A percentile compares a stretch with the other conserved stretches of the same genome.
phyloP scores from a whole-genome alignment of 345 rosid genomes.

The Cochlearia excelsa region DNA sequence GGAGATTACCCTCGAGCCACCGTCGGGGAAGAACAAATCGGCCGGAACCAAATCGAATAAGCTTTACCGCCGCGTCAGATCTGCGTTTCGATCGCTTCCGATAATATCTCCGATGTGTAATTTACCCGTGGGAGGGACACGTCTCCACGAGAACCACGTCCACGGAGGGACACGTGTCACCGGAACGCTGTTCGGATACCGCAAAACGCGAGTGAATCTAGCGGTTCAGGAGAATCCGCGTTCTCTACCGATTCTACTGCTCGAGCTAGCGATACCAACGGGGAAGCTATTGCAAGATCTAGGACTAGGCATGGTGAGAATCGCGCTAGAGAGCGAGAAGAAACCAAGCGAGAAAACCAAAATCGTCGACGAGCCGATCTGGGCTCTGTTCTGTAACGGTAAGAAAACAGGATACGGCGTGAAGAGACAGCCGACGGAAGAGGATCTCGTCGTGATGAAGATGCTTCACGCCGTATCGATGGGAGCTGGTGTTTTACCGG shows the following conservation, averaged over 20 bases:
- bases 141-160: slow-evolving; percentile 52
- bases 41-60: slow-evolving; percentile 34
- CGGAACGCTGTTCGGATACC: slow-evolving; percentile 72
- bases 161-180: slow-evolving; percentile 79
- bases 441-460: slow-evolving; percentile 72
- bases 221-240: slow-evolving; percentile 74
- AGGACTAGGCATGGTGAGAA: slow-evolving; percentile 64
- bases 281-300: slow-evolving; percentile 75
- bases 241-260: slow-evolving; percentile 54
- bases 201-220: slow-evolving; percentile 61
- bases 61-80: slow-evolving; percentile 51
- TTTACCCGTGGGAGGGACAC: slow-evolving; percentile 40
- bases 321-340: slow-evolving; percentile 82
- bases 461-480: slow-evolving; percentile 64
- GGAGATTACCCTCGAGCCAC: slow-evolving; percentile 34
- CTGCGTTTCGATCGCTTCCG: slow-evolving; percentile 61
- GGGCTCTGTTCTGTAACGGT: slow-evolving; percentile 76
- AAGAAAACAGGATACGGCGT: slow-evolving; percentile 77
- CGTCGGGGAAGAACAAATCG: slow-evolving; percentile 29
- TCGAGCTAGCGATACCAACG: slow-evolving; percentile 69
- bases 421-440: slow-evolving; percentile 69
- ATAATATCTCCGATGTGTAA: slow-evolving; percentile 55
- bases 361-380: slow-evolving; percentile 63
- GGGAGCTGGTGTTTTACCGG: slow-evolving; percentile 84
- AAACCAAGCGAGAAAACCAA: slow-evolving; percentile 55